Evolutionary conservation across 495 filamentous ascomycete species (phyloP), one percentile per base, ranked within the genome.

Genomic region (Cenococcum geophilum): DNA sequence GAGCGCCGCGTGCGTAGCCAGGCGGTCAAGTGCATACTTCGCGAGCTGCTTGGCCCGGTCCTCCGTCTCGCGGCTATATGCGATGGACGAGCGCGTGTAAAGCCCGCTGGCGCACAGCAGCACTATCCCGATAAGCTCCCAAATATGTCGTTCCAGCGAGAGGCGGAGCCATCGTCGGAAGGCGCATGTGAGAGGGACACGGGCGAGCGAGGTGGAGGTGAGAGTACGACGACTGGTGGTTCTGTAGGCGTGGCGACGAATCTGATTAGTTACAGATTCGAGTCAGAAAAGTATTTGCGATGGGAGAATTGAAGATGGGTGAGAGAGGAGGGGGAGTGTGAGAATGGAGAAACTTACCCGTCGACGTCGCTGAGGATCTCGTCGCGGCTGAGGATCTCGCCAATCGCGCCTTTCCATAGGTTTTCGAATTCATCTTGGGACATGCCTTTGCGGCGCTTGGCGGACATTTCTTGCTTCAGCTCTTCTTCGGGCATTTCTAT

Each of bases 121-220:
- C 43, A 82, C 75, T 74, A 93, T 67, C 80, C 83, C 68, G 79
- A 82, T 80, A 96, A 97, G 82, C 81, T 86, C 78, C 83, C 95
- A 78, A 89, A 93, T 84, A 96, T 97, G 82, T 86, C 87, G 82
- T 82, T 89, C 85, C 89, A 96, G 75, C 80, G 92, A 83, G 84
- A 88, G 86, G 79, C 89, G 83, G 82, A 95, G 76, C 78, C 90
- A 91, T 78, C 92, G 85, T 78, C 83, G 83, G 89, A 92, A 67
- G 77, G 89, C 83, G 79, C 95, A 99, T 77, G 74, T 69, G 85
- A 96, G 79, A 76, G 91, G 81, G 85, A 97, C 78, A 69, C 86
- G 81, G 81, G 89, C 85, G 85, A 93, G 86, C 77, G 91, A 95
- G 79, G 77, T 82, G 76, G 85, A 80, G 61, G 82, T 79, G 78